These are phyloP conservation scores for Stephania japonica DNA, from an alignment of 164 flowering plant genomes.

Conservation along the genomic window DNA sequence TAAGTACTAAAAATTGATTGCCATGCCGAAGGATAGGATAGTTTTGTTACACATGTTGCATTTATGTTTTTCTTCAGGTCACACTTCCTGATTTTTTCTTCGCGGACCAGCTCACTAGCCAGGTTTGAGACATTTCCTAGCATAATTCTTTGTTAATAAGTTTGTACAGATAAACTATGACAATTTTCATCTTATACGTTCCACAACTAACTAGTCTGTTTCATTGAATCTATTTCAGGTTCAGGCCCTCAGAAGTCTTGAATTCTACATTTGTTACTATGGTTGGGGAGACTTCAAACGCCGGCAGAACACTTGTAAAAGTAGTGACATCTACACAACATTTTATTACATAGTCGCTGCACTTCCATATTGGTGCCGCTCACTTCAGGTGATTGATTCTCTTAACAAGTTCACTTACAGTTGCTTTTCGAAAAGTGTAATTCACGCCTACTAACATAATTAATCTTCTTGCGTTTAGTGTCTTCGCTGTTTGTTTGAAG, in stretches of 20 bases:
- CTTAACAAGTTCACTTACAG: no score
- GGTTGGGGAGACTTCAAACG: slow-evolving; percentile 55
- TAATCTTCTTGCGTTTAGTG: slow-evolving; percentile 45
- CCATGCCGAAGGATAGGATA: background rate
- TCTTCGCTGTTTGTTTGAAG: slow-evolving; percentile 59
- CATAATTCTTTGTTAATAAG: background rate
- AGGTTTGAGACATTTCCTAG: slow-evolving; percentile 24
- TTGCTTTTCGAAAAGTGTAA: background rate
- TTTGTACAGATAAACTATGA: background rate
- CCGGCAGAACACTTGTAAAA: slow-evolving; percentile 36
- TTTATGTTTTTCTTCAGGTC: slow-evolving; percentile 27
- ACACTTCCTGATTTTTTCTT: slow-evolving; percentile 57
- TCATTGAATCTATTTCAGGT: slow-evolving; percentile 32
- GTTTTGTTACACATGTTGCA: background rate
- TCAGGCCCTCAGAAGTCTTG: slow-evolving; percentile 60
- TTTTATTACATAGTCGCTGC: slow-evolving; percentile 29
- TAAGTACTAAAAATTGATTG: slow-evolving; percentile 9
- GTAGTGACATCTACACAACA: slow-evolving; percentile 21
- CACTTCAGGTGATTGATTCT: slow-evolving; percentile 20
- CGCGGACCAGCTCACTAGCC: slow-evolving; percentile 71
- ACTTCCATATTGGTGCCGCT: slow-evolving; percentile 27
- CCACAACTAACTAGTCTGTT: background rate
- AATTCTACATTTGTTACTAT: slow-evolving; percentile 72
- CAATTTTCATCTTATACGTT: background rate
- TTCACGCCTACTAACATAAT: background rate